Base-by-base conservation (phyloP, 2,329 filamentous ascomycete genomes). In the Microcera coccophila region DNA sequence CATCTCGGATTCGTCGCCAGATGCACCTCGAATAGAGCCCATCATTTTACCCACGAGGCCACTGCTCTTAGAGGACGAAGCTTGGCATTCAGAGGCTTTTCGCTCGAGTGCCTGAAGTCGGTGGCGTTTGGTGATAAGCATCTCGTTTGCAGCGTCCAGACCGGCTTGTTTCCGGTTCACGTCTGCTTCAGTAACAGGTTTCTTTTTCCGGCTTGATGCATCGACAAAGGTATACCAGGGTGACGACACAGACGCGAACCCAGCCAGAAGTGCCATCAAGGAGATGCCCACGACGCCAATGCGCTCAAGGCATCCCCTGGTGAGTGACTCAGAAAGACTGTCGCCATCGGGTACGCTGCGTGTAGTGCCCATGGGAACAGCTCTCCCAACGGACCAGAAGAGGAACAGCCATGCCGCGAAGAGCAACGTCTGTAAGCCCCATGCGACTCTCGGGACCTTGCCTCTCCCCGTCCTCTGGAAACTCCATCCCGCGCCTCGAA, bases 271-370 rank as follows among this genome's bases (percentile, higher is more conserved):
- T 14, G 88, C 89, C 87, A 95, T 94, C 40, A 93, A 68, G 36
- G 85, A 83, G 42, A 93, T 89, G 3, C 89, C 89, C 49, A 94
- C 88, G 31, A 95, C 84, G 11, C 88, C 89, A 19, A 95, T 82
- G 34, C 89, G 68, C 61, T 83, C 79, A 26, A 84, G 67, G 50
- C 79, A 83, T 8, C 74, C 79, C 33, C 74, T 67, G 14, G 71
- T 71, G 37, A 79, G 55, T 5, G 54, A 58, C 39, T 65, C 63
- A 32, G 69, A 60, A 12, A 68, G 55, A 16, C 54, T 60, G 41
- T 58, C 57, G n/a, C 50, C 52, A 11, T 49, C 53, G 48, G 44
- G 53, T 49, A 45, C 39, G 48, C 43, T 58, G 53, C 52, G 49
- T 38, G 58, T 50, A 11, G 58, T 61, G 9, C 55, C 63, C 47